phyloP scores from a whole-genome alignment of 768 basidiomycete species.

The Myochromella boudieri region DNA sequence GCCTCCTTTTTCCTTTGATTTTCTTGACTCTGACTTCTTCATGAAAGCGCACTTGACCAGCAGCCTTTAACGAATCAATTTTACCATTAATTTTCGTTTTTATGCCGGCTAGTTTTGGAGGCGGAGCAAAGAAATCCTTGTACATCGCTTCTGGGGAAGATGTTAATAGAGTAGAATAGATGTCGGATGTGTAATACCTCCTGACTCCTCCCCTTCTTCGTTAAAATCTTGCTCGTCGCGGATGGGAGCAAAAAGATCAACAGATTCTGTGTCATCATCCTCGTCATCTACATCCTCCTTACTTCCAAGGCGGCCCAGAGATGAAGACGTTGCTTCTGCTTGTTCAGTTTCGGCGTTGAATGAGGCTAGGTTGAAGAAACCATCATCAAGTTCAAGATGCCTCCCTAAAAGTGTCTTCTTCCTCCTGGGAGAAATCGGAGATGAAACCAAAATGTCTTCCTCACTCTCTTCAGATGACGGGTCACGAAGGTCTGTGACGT shows the following conservation, averaged over 20 bases:
- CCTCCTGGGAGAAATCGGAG: slow-evolving; percentile 22
- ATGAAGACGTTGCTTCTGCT: slow-evolving; percentile 64
- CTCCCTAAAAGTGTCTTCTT: slow-evolving; percentile 18
- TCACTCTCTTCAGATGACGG: slow-evolving; percentile 35
- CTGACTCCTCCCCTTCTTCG: slow-evolving; percentile 39
- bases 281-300: slow-evolving; percentile 46
- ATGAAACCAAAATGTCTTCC: slow-evolving; percentile 24
- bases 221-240: slow-evolving; percentile 47
- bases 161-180: background rate
- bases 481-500: slow-evolving; percentile 33
- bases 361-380: slow-evolving; percentile 82
- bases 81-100: slow-evolving; percentile 22
- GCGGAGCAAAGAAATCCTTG: slow-evolving; percentile 79
- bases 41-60: slow-evolving; percentile 71
- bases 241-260: slow-evolving; percentile 71
- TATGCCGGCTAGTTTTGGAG: slow-evolving; percentile 26
- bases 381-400: slow-evolving; percentile 68
- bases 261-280: slow-evolving; percentile 45
- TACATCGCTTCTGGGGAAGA: slow-evolving; percentile 60
- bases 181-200: slow-evolving; percentile 29
- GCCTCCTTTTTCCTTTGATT: slow-evolving; percentile 73
- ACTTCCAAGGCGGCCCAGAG: slow-evolving; percentile 57
- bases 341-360: slow-evolving; percentile 89
- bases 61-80: slow-evolving; percentile 13
- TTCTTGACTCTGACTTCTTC: slow-evolving; percentile 81